Evolutionary conservation across 306 rosid genomes (phyloP).

Genomic region (Trifolium subterraneum): DNA sequence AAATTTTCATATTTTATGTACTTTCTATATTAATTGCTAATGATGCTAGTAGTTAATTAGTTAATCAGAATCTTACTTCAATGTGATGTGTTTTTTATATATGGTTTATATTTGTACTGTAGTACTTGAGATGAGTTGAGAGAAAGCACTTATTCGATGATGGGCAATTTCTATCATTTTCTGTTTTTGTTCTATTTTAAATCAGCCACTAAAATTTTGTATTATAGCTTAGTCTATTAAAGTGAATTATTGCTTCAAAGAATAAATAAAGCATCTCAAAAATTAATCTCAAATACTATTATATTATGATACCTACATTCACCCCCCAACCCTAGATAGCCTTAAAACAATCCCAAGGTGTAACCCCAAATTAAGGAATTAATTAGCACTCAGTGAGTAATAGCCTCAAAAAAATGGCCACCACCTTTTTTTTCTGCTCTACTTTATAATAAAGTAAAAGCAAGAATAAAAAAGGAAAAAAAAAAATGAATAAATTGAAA

Average conservation of each 20-base stretch:
- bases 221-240: conserved; percentile 48
- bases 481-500: conserved; percentile 53
- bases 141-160: conserved; percentile 20
- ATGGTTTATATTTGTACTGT: conserved; percentile 8
- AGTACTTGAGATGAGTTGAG: conserved; percentile 1
- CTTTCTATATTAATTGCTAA: conserved; percentile 5
- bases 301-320: conserved; percentile 34
- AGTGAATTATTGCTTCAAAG: conserved; percentile 56
- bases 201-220: conserved; percentile 50
- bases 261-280: conserved; percentile 50
- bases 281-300: conserved; percentile 44
- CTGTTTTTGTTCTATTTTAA: conserved; percentile 36
- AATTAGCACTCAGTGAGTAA: conserved; percentile 43
- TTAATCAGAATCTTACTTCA: conserved; percentile 30
- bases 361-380: conserved; percentile 66
- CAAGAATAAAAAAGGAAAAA: conserved; percentile 58
- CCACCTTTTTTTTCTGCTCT: conserved; percentile 63
- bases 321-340: conserved; percentile 44
- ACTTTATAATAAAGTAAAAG: conserved; percentile 68
- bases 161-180: conserved; percentile 38
- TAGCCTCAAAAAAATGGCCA: conserved; percentile 54
- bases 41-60: conserved; percentile 7
- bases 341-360: conserved; percentile 57
- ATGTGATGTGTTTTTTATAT: neutral
- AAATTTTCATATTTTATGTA: neutral